A percentile compares a stretch with the other conserved stretches of the same genome.
Conservation (phyloP, 2,329 filamentous ascomycete genomes). For the Colletotrichum spaethianum region DNA sequence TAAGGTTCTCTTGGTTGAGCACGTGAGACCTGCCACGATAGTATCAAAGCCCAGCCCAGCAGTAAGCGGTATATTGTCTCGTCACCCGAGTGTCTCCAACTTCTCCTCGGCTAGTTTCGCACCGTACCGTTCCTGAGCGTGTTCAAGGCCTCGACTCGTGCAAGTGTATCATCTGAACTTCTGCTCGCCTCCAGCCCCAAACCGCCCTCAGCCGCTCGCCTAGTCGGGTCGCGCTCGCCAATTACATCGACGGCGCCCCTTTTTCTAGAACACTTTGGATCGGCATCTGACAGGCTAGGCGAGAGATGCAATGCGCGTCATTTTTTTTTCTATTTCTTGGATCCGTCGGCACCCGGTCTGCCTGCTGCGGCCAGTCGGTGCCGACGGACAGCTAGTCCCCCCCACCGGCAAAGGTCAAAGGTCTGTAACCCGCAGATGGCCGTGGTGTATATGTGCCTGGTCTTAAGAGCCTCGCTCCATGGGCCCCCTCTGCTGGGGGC, state of each 20-base stretch:
- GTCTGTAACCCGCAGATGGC: background rate
- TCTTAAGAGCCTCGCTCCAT: background rate
- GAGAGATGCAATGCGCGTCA: conserved; percentile 28
- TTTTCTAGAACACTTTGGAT: conserved; percentile 22
- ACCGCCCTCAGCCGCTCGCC: background rate
- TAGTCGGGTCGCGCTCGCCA: background rate
- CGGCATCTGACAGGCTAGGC: background rate
- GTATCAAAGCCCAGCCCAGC: too few relatives aligned
- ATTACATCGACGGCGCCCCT: conserved; percentile 6
- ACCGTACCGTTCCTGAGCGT: too few relatives aligned
- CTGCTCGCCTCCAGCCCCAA: conserved; percentile 21
- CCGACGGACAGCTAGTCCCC: background rate
- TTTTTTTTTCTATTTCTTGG: conserved; percentile 2
- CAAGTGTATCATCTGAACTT: conserved; percentile 30
- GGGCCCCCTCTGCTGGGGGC: background rate
- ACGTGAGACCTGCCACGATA: too few relatives aligned
- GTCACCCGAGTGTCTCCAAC: background rate
- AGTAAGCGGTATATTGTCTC: too few relatives aligned
- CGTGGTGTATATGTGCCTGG: background rate
- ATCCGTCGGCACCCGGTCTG: conserved; percentile 4
- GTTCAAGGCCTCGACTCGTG: conserved; percentile 29
- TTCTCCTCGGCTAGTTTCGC: background rate
- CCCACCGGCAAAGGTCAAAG: background rate
- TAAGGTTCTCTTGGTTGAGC: too few relatives aligned
- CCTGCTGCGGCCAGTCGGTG: background rate